Evolutionary conservation across 805 yeast genomes (phyloP), one percentile per base, ranked within the genome.

Genomic region (Danielia reshetovae): DNA sequence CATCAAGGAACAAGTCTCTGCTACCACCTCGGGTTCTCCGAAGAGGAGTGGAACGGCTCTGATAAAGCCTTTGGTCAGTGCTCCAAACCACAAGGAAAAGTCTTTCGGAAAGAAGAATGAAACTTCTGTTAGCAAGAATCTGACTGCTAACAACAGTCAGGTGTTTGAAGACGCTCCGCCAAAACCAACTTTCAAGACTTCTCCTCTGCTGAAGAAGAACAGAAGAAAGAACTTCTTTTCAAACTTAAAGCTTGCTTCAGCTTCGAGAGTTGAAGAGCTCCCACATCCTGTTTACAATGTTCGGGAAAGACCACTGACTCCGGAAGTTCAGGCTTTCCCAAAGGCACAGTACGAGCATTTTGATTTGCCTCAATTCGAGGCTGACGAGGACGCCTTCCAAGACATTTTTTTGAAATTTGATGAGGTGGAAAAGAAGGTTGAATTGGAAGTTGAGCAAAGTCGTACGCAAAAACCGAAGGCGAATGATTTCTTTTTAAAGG

Each of bases 401-500:
- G 51, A 46, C 17, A 36, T 46, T n/a, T 39, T 46, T 13, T 24
- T 36, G 17, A 39, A 34, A 27, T 46, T 46, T 16, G 45, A 45
- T 14, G 44, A 46, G 33, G 48, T 46, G 13, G 51, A 46, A 30
- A 32, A 40, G 18, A 44, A 46, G 24, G 44, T 41, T 13, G 49
- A 46, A 7, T 32, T 34, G 12, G 49, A 40, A 15, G 40, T 43
- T 7, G 36, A 32, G 4, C 35, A 31, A 10, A 13, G 11, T 7
- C 19, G 37, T 10, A 32, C 30, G 9, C 22, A 19, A 18, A 42
- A 32, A 11, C 18, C 35, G 12, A 35, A 35, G 24, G 31, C 40
- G 8, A 47, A 43, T 17, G 55, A 52, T 28, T 49, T 54, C 12
- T 63, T 67, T 39, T 53, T 66, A 30, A 57, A 51, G 34, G 72